A percentile compares a stretch with the other conserved stretches of the same genome.
phyloP scores from a whole-genome alignment of 169 alveolate species.

The Perkinsus marinus region DNA sequence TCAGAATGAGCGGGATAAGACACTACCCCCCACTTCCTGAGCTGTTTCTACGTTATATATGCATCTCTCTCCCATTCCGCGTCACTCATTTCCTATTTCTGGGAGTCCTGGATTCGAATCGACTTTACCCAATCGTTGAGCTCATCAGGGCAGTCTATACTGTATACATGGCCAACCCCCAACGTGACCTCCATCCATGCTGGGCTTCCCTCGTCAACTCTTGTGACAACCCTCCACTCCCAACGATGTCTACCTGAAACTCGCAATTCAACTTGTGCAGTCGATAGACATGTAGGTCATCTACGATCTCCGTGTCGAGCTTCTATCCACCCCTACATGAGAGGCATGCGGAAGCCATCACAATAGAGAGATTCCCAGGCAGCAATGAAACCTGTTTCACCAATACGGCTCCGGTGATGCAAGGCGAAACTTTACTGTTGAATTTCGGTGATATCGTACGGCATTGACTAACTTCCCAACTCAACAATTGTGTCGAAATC shows the following conservation, averaged over 20 bases:
- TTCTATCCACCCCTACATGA: constrained; percentile 52
- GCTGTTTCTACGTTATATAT: too few relatives aligned
- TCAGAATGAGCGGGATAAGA: too few relatives aligned
- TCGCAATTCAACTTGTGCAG: constrained; percentile 62
- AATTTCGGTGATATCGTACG: too few relatives aligned
- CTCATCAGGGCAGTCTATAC: constrained; percentile 77
- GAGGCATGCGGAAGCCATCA: constrained; percentile 81
- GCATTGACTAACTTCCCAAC: neutral
- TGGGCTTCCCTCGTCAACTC: neutral
- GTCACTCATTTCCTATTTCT: too few relatives aligned
- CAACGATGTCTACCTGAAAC: constrained; percentile 55
- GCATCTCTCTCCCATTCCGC: too few relatives aligned
- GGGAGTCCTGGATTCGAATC: constrained; percentile 93
- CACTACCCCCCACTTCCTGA: too few relatives aligned
- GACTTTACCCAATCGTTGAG: constrained; percentile 77
- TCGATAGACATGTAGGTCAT: constrained; percentile 28
- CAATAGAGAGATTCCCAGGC: constrained; percentile 98
- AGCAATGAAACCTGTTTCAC: constrained; percentile 75
- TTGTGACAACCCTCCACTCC: neutral
- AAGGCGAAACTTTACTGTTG: too few relatives aligned
- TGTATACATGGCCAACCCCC: constrained; percentile 86
- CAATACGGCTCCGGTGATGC: too few relatives aligned
- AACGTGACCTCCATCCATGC: constrained; percentile 54
- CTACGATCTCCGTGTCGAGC: constrained; percentile 11
- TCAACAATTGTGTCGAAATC: neutral